These are phyloP conservation scores for Candolleomyces aberdarensis DNA, from an alignment of 768 basidiomycete genomes.

Conservation along the genomic window DNA sequence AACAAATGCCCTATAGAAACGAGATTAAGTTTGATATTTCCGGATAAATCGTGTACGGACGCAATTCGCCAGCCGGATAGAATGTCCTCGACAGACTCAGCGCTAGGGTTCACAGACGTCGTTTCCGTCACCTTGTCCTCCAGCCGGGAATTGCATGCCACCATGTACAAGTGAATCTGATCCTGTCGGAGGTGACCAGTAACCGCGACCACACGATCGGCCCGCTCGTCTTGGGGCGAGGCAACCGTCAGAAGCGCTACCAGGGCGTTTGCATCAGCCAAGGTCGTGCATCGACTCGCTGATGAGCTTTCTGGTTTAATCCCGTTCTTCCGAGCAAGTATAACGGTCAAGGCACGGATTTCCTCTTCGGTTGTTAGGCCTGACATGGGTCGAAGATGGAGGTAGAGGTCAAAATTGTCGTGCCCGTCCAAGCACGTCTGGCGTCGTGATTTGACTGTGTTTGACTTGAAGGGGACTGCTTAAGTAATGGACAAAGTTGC, in stretches of 20 bases:
- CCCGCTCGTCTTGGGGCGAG: not conserved
- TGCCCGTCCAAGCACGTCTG: no score
- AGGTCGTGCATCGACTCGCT: not conserved
- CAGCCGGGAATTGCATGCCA: not conserved
- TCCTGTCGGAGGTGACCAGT: not conserved
- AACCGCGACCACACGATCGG: not conserved
- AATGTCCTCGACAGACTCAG: not conserved
- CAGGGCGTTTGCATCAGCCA: not conserved
- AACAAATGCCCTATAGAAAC: not conserved
- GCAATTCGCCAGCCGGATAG: not conserved
- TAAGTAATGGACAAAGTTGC: not conserved
- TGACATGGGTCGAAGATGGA: not conserved
- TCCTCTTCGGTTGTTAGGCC: not conserved
- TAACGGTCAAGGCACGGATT: not conserved
- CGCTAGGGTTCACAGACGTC: not conserved
- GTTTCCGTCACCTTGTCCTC: not conserved
- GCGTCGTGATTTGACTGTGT: not conserved
- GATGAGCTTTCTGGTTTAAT: not conserved
- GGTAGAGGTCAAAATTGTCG: not conserved
- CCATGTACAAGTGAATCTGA: not conserved
- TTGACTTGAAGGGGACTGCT: not conserved
- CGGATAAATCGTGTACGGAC: not conserved
- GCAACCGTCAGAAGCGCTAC: not conserved
- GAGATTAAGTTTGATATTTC: not conserved
- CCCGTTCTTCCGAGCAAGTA: not conserved